A percentile compares a stretch with the other conserved stretches of the same genome.
These are phyloP conservation scores for Botrytis galanthina DNA, from an alignment of 2,329 filamentous ascomycete genomes.

Conservation along the genomic window DNA sequence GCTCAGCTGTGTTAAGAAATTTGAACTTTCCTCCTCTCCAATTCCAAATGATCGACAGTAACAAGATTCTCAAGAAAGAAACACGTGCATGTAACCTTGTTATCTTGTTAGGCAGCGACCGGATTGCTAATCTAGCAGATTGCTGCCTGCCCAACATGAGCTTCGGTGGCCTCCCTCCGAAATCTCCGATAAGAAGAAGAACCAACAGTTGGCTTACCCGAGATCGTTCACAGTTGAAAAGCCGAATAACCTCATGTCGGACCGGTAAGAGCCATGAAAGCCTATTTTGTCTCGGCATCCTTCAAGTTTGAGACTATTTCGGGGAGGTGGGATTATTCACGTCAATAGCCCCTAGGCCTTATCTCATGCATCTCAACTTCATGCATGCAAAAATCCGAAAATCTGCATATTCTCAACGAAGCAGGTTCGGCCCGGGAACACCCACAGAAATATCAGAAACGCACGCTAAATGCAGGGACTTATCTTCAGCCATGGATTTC, in stretches of 20 bases:
- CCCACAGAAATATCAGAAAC: not conserved
- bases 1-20: no score
- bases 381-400: not conserved
- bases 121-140: not conserved
- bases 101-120: not conserved
- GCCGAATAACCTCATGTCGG: constrained; percentile 5
- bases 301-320: not conserved
- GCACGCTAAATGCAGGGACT: constrained; percentile 5
- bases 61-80: not conserved
- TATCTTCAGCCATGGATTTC: not conserved
- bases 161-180: not conserved
- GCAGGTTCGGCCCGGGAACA: not conserved
- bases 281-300: not conserved
- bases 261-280: not conserved
- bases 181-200: not conserved
- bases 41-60: not conserved
- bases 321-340: not conserved
- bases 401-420: not conserved
- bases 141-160: not conserved
- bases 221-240: not conserved
- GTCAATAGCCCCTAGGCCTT: not conserved
- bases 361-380: not conserved
- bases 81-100: not conserved
- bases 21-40: not conserved
- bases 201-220: constrained; percentile 4